Percentiles rank a stretch among this genome's conserved stretches.
Evolutionary conservation across 2,329 filamentous ascomycete species (phyloP).

Genomic region (Cytospora paraplurivora): DNA sequence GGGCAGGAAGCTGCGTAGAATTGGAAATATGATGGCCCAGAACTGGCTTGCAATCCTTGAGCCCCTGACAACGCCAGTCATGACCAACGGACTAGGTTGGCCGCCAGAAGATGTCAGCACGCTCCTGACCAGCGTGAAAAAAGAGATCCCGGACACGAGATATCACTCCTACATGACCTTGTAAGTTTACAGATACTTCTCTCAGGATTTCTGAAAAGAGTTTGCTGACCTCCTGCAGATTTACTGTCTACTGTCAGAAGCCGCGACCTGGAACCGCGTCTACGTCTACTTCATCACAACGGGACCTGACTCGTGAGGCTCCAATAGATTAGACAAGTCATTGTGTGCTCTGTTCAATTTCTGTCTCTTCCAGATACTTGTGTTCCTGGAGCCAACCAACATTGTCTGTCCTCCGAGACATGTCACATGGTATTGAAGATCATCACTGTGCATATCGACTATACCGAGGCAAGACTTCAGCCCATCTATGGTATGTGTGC

Average conservation of each 20-base stretch:
- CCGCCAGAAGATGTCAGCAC: slow-evolving; percentile 32
- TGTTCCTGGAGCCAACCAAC: neutral
- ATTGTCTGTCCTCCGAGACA: neutral
- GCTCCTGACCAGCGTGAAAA: slow-evolving; percentile 32
- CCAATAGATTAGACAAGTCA: slow-evolving; percentile 4
- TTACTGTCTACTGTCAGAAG: slow-evolving; percentile 37
- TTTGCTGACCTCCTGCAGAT: slow-evolving; percentile 28
- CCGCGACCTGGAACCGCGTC: slow-evolving; percentile 33
- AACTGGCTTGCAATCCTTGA: slow-evolving; percentile 37
- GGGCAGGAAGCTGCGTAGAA: slow-evolving; percentile 36
- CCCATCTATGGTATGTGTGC: slow-evolving; percentile 9
- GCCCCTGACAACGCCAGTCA: slow-evolving; percentile 32
- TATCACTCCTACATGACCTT: slow-evolving; percentile 37
- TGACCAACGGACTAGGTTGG: slow-evolving; percentile 34
- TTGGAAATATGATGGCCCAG: slow-evolving; percentile 36
- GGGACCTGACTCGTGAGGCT: slow-evolving; percentile 7
- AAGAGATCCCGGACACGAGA: slow-evolving; percentile 34
- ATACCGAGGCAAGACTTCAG: neutral
- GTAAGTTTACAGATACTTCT: slow-evolving; percentile 29
- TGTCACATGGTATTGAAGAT: neutral
- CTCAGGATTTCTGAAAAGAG: neutral
- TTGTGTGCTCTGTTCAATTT: slow-evolving; percentile 2
- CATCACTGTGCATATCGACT: neutral
- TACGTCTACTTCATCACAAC: slow-evolving; percentile 17
- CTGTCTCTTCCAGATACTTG: slow-evolving; percentile 6